Evolutionary conservation across 352 stramenopile species (phyloP), one percentile per base, ranked within the genome.

Genomic region (Globisporangium echinulatum): DNA sequence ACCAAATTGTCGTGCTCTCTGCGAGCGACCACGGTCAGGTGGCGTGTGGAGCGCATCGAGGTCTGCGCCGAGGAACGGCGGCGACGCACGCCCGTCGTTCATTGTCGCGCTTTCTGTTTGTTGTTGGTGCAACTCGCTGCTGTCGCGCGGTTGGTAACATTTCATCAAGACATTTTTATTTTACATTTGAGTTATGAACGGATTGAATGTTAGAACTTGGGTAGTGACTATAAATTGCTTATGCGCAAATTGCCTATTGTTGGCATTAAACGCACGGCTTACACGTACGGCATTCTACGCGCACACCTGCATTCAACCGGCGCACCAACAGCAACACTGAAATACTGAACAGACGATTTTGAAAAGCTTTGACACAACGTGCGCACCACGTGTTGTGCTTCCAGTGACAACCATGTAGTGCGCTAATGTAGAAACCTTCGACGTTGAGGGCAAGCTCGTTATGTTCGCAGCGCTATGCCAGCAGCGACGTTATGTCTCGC

Each of bases 31-130:
- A 25, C 7, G 36, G 7, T 56, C 51, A 11, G 38, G 51, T 8
- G 36, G 36, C 33, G 38, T 56, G 14, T 43, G 51, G 17, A 56
- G 51, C 51, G 25, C 33, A 25, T 44, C 51, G 36, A 56, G 36
- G 6, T 43, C 15, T 7, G 19, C 15, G 11, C 19, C 36, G 13
- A 44, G 7, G 53, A 25, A 37, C 19, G 40, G 37, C 25, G 40
- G 11, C 36, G 53, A 37, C 46, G 10, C 7, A 44, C 11, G 40
- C 40, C 11, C 40, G 40, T 44, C 51, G 7, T 56, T 19, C 25
- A 56, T 46, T 40, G 51, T 37, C 51, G 15, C 19, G 5, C 38
- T 33, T 56, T 56, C 51, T 43, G 51, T 0, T 55, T 6, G 17
- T 44, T 44, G 50, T 37, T 52, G 49, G 49, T 17, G 17, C 7